Evolutionary conservation across 2,329 filamentous ascomycete genomes (phyloP), one percentile per base, ranked within the genome.

Genomic region (Phaeosphaeriaceae sp.): DNA sequence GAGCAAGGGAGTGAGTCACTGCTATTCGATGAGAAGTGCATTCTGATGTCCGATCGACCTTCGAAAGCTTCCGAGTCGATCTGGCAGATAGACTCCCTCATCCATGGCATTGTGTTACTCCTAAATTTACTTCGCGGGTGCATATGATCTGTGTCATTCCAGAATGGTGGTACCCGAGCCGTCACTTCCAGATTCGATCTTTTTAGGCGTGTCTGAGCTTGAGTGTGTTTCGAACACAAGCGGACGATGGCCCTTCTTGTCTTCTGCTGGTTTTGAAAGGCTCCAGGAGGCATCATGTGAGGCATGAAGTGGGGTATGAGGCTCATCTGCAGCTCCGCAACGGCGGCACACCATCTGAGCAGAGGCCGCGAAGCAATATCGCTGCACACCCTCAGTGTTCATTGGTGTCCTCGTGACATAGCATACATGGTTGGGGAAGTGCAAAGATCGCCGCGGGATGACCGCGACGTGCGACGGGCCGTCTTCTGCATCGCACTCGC

Each of bases 401-500:
- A 48, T 60, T 59, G 58, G 63, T 63, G 60, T 46, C 40, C 63
- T 66, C 59, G 65, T 73, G 71, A 74, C 60, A 49, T 65, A 67
- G 55, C 52, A 40, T 3, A 40, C 35, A 40, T n/a, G 35, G 35
- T 40, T 40, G 11, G 35, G 62, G 62, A 64, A 66, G 69, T 61
- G 55, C 58, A 63, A 63, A 52, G 67, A 70, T 69, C 66, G 60
- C 52, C 63, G 60, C 66, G 65, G 61, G 60, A 69, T 64, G 65
- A 64, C 63, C 56, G 72, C 53, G 64, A 66, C 52, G 68, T 73
- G 69, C 70, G 56, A 65, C 67, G 70, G 70, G 63, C 73, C 70
- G 70, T 66, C 59, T 63, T 28, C 15, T 40, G 35, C 15, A 40
- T 4, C 35, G 17, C 35, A 59, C 58, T 69, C 55, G 68, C 67